Percentiles rank a stretch among this genome's conserved stretches.
Conservation (phyloP, 2,329 filamentous ascomycete genomes). For the Hymenoscyphus infarciens region DNA sequence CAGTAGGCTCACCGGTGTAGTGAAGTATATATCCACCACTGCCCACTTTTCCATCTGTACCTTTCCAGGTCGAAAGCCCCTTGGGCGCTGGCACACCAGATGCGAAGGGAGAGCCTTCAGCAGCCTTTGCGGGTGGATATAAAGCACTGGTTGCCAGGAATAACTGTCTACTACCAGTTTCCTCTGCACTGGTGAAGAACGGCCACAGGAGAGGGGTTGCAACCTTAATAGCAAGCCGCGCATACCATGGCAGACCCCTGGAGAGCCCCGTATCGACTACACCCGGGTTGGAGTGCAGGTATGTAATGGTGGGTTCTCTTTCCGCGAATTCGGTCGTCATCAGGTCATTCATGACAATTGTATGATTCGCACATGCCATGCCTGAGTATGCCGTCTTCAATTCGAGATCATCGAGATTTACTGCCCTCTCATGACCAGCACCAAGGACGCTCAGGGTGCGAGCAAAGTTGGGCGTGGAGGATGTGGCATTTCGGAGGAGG, state of each 20-base stretch:
- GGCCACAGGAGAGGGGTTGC: constrained; percentile 18
- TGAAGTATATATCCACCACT: constrained; percentile 24
- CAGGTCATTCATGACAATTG: constrained; percentile 41
- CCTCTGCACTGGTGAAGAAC: constrained; percentile 21
- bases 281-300: constrained; percentile 48
- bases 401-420: constrained; percentile 44
- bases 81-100: constrained; percentile 20
- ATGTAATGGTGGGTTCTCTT: constrained; percentile 44
- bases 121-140: constrained; percentile 26
- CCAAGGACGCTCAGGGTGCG: constrained; percentile 55
- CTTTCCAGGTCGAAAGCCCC: constrained; percentile 14
- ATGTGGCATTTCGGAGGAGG: constrained; percentile 38
- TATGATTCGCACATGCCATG: constrained; percentile 24
- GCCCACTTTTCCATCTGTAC: constrained; percentile 13
- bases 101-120: constrained; percentile 9
- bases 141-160: constrained; percentile 31
- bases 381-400: constrained; percentile 26
- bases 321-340: constrained; percentile 48
- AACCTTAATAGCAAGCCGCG: constrained; percentile 16
- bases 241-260: constrained; percentile 32
- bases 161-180: constrained; percentile 30
- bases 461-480: constrained; percentile 42
- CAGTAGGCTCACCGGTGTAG: constrained; percentile 28
- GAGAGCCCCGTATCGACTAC: constrained; percentile 44
- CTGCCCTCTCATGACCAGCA: constrained; percentile 48